Base-by-base conservation (phyloP, 176 grass and related monocot species). In the Chrysopogon serrulatus region DNA sequence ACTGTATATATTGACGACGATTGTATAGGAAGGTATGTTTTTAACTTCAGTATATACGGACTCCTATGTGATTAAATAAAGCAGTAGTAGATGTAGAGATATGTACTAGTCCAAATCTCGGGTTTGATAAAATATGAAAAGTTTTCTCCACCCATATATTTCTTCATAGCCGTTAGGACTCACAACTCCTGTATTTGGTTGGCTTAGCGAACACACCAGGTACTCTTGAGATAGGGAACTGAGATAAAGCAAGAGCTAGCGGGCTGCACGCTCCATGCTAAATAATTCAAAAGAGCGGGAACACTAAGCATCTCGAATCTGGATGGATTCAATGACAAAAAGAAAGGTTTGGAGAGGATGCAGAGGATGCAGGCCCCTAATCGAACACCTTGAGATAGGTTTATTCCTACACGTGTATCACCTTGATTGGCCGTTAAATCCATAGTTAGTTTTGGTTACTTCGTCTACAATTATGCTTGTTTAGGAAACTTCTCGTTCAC, bases 271-370 rank as follows among this genome's bases (percentile, higher is more conserved):
- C 32, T 10, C 6, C 32, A 54, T 81, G 45, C 15, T 54, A 56
- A 81, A 81, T 37, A 69, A 28, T 54, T 81, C 8, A 56, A 28
- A 81, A 36, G 63, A 18, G 19, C 3, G 0, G 19, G 31, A 48
- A 51, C 32, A 24, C 32, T 34, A 37, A 27, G 78, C 78, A 80
- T 80, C 63, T 68, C 63, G 62, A 80, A 80, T 48, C 64, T 53
- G 66, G 31, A 48, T 35, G 78, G 64, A 8, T 14, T 68, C 78
- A 64, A 63, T 30, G 56, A 60, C 56, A 60, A 60, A 60, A 60
- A 60, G 56, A 60, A 13, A 13, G 56, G n/a, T 60, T 60, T 60
- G 56, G 53, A 11, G 8, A 2, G 1, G 5, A n/a, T n/a, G 51
- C 8, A 12, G n/a, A 27, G 10, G n/a, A 26, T 60, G 4, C 54